phyloP scores from a whole-genome alignment of 192 early-diverging fungal species.

The Coemansia sp. region DNA sequence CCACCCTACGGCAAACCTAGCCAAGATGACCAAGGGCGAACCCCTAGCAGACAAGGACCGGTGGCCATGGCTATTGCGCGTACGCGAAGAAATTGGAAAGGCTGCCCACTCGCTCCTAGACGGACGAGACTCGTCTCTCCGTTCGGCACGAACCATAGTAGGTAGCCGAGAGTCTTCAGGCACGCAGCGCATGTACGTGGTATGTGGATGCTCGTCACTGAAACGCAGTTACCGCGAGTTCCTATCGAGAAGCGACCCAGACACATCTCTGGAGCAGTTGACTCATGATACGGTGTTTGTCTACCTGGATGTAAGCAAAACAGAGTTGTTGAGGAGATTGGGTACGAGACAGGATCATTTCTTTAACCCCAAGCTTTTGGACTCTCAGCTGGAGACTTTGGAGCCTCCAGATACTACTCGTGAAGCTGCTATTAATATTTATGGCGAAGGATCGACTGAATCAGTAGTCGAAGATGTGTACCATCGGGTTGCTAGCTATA shows the following conservation, averaged over 20 bases:
- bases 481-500: constrained; percentile 11
- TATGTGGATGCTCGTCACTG: constrained; percentile 70
- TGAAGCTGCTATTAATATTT: constrained; percentile 41
- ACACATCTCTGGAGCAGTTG: constrained; percentile 17
- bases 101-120: constrained; percentile 25
- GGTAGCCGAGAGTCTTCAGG: not conserved
- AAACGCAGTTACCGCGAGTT: constrained; percentile 68
- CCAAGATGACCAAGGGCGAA: constrained; percentile 65
- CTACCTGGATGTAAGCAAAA: constrained; percentile 59
- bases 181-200: constrained; percentile 34
- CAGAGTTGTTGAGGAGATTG: constrained; percentile 57
- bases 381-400: constrained; percentile 66
- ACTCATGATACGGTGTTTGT: constrained; percentile 58
- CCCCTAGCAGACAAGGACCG: constrained; percentile 69
- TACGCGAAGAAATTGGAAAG: constrained; percentile 52
- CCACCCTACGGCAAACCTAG: constrained; percentile 62
- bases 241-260: constrained; percentile 41
- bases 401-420: constrained; percentile 51
- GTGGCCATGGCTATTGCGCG: constrained; percentile 62
- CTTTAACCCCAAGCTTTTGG: constrained; percentile 57
- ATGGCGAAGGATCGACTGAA: constrained; percentile 21
- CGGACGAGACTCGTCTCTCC: not conserved
- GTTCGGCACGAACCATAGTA: not conserved
- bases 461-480: constrained; percentile 29
- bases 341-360: constrained; percentile 60